Evolutionary conservation across 768 basidiomycete genomes (phyloP).

Genomic region (Lepiota venenata): DNA sequence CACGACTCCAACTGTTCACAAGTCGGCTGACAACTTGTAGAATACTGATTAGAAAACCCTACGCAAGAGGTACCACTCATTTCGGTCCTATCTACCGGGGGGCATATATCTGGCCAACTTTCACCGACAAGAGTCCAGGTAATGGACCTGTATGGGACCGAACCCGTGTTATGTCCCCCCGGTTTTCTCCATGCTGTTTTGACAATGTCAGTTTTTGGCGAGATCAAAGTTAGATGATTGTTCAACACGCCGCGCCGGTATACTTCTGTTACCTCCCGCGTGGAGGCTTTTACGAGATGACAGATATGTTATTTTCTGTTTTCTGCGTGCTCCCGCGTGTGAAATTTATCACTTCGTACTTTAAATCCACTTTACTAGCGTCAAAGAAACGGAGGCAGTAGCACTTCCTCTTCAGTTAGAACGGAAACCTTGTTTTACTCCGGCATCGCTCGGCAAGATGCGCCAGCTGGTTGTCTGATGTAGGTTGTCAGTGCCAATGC

Average conservation of each 20-base stretch:
- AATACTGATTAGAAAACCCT: no score
- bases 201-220: conserved; percentile 3
- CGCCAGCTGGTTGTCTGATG: no score
- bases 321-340: background rate
- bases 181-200: conserved; percentile 1
- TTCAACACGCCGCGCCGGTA: background rate
- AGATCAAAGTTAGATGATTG: background rate
- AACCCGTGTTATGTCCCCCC: background rate
- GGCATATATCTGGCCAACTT: background rate
- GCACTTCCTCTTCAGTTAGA: no score
- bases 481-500: no score
- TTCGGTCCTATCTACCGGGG: background rate
- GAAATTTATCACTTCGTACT: background rate
- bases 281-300: background rate
- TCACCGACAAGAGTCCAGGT: background rate
- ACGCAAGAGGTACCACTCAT: background rate
- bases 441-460: background rate
- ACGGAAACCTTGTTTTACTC: background rate
- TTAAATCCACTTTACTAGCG: background rate
- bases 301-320: no score
- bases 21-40: no score
- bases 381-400: background rate
- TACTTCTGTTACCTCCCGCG: background rate
- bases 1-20: background rate
- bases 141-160: background rate